These are phyloP conservation scores for Cercospora citrullina DNA, from an alignment of 2,329 filamentous ascomycete species.

Conservation along the genomic window DNA sequence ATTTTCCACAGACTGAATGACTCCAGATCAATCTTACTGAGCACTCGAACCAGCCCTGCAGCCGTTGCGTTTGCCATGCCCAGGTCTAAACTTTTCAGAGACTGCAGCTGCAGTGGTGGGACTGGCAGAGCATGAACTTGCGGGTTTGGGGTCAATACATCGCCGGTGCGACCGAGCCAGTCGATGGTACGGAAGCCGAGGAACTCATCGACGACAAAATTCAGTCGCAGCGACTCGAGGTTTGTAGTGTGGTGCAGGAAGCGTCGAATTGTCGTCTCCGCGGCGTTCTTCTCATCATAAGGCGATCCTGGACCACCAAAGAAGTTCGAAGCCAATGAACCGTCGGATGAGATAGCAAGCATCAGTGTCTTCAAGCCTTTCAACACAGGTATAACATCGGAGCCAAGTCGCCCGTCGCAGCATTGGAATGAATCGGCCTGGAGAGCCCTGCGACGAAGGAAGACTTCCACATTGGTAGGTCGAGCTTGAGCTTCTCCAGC, in stretches of 20 bases:
- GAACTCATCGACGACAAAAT: slow-evolving; percentile 23
- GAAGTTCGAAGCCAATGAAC: neutral
- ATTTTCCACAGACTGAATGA: slow-evolving; percentile 31
- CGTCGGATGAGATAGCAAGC: slow-evolving; percentile 18
- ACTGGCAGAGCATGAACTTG: neutral
- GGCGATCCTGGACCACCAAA: neutral
- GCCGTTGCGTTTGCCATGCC: neutral
- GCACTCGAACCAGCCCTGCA: slow-evolving; percentile 18
- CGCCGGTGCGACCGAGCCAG: slow-evolving; percentile 16
- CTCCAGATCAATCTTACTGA: slow-evolving; percentile 28
- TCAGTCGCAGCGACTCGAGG: slow-evolving; percentile 30
- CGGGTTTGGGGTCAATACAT: neutral
- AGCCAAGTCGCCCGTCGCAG: neutral
- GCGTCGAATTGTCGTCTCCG: slow-evolving; percentile 13
- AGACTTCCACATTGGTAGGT: slow-evolving; percentile 29
- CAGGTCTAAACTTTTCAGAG: slow-evolving; percentile 2
- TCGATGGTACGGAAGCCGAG: slow-evolving; percentile 13
- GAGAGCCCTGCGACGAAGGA: slow-evolving; percentile 25
- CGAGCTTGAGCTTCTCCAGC: slow-evolving; percentile 23
- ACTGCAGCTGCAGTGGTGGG: neutral
- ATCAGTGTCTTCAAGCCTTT: slow-evolving; percentile 25
- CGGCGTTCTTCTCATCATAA: slow-evolving; percentile 12
- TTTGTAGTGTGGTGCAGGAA: slow-evolving; percentile 26
- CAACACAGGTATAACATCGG: slow-evolving; percentile 14
- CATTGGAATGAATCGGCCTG: slow-evolving; percentile 8